Evolutionary conservation across 192 early-diverging fungal species (phyloP).

Genomic region (Coemansia sp.): DNA sequence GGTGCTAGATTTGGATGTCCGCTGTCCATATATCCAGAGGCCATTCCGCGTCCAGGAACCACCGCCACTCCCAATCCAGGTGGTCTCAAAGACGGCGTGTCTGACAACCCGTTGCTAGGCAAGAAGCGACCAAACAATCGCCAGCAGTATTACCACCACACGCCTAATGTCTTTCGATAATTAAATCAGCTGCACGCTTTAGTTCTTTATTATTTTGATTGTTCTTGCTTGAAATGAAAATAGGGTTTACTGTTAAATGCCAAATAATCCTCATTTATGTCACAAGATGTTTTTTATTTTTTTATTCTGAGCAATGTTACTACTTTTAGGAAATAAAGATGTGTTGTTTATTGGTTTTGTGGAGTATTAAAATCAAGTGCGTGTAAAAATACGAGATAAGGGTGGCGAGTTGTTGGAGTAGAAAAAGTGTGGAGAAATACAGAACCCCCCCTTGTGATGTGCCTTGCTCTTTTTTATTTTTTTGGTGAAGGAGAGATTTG

Average conservation of each 20-base stretch:
- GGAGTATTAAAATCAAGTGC: slow-evolving; percentile 3
- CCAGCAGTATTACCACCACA: background rate
- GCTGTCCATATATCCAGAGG: slow-evolving; percentile 35
- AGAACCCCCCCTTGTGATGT: background rate
- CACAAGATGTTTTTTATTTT: background rate
- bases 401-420: background rate
- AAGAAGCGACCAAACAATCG: background rate
- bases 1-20: slow-evolving; percentile 8
- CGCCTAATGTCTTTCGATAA: background rate
- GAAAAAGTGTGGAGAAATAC: background rate
- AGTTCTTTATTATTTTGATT: too few species aligned
- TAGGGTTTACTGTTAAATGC: too few species aligned
- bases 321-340: background rate
- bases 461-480: slow-evolving; percentile 8
- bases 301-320: slow-evolving; percentile 5
- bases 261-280: background rate
- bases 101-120: background rate
- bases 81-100: background rate
- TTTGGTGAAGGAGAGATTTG: slow-evolving; percentile 17
- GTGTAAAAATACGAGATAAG: background rate
- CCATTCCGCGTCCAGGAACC: slow-evolving; percentile 39
- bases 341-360: slow-evolving; percentile 8
- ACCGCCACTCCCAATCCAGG: slow-evolving; percentile 37
- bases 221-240: too few species aligned
- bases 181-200: background rate